Percentiles rank a stretch among this genome's conserved stretches.
These are phyloP conservation scores for Arctium minus DNA, from an alignment of 129 eudicot species.

Conservation along the genomic window DNA sequence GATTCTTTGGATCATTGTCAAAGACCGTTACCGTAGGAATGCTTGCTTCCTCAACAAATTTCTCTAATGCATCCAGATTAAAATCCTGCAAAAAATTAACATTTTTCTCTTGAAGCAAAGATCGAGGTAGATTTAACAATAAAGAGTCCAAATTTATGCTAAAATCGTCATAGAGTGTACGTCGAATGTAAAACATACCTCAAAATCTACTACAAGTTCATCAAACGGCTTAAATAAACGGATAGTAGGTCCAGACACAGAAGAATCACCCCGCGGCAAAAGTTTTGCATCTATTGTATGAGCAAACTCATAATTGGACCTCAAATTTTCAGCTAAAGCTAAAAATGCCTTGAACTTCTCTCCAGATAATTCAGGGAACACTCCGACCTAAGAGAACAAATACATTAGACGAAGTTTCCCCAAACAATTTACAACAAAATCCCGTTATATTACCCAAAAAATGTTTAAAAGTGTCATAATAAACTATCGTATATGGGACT, in stretches of 20 bases:
- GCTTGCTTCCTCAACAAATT: conserved; percentile 72
- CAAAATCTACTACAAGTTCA: conserved; percentile 79
- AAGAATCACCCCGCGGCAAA: conserved; percentile 81
- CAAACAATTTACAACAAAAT: background rate
- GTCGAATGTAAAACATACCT: conserved; percentile 36
- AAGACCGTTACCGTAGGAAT: conserved; percentile 68
- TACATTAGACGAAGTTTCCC: background rate
- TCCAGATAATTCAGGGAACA: conserved; percentile 87
- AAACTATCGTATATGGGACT: background rate
- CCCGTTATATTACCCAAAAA: background rate
- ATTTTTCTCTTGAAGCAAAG: background rate
- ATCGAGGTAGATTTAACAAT: background rate
- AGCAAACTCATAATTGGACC: conserved; percentile 73
- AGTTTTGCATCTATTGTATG: conserved; percentile 71
- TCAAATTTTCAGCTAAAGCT: conserved; percentile 69
- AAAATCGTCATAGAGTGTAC: background rate
- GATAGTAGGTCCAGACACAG: conserved; percentile 60
- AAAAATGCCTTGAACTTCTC: conserved; percentile 60
- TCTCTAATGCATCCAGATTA: conserved; percentile 57
- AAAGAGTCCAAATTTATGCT: background rate
- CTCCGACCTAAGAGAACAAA: conserved; percentile 57
- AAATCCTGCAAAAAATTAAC: conserved; percentile 57
- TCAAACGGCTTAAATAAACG: conserved; percentile 95
- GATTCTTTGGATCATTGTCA: conserved; percentile 70
- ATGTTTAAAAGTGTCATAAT: background rate